Conservation (phyloP, 129 eudicot species). For the Cynara cardunculus region DNA sequence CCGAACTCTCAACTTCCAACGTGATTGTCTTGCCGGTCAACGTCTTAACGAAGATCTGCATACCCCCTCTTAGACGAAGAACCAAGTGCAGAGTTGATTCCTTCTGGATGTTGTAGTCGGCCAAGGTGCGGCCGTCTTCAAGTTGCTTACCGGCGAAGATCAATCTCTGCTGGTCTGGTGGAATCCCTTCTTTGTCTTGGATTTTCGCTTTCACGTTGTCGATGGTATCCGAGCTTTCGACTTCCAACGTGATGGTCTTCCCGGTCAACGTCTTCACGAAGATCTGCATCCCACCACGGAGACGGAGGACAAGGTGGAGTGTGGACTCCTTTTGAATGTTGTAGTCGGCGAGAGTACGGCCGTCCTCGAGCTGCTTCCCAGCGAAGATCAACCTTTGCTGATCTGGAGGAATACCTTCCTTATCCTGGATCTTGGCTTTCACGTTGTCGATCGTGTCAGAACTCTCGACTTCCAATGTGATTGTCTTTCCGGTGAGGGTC, state of each 20-base stretch:
- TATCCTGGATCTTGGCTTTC: conserved; percentile 50
- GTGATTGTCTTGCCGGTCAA: conserved; percentile 51
- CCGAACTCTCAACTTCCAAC: conserved; percentile 43
- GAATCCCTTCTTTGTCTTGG: conserved; percentile 14
- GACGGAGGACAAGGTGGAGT: neutral
- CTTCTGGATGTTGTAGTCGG: conserved; percentile 8
- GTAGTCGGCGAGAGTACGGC: conserved; percentile 17
- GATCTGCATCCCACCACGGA: conserved; percentile 8
- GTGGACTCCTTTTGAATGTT: conserved; percentile 29
- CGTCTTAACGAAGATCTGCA: conserved; percentile 32
- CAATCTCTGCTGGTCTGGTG: conserved; percentile 21
- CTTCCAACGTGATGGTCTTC: conserved; percentile 16
- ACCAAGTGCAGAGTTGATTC: conserved; percentile 6
- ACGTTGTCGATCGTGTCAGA: conserved; percentile 52
- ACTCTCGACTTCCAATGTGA: conserved; percentile 43
- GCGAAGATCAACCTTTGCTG: conserved; percentile 23
- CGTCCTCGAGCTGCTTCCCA: conserved; percentile 20
- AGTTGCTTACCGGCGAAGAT: conserved; percentile 16
- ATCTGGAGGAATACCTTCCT: conserved; percentile 34
- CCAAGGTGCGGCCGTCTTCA: neutral
- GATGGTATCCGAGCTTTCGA: conserved; percentile 20
- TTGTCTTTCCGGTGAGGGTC: conserved; percentile 51
- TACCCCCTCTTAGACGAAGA: neutral
- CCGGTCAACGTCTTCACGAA: conserved; percentile 16
- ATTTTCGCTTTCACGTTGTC: conserved; percentile 25